Percentiles rank a stretch among this genome's conserved stretches.
These are phyloP conservation scores for Apiotrichum domesticum DNA, from an alignment of 1,284 basidiomycete genomes.

Conservation along the genomic window DNA sequence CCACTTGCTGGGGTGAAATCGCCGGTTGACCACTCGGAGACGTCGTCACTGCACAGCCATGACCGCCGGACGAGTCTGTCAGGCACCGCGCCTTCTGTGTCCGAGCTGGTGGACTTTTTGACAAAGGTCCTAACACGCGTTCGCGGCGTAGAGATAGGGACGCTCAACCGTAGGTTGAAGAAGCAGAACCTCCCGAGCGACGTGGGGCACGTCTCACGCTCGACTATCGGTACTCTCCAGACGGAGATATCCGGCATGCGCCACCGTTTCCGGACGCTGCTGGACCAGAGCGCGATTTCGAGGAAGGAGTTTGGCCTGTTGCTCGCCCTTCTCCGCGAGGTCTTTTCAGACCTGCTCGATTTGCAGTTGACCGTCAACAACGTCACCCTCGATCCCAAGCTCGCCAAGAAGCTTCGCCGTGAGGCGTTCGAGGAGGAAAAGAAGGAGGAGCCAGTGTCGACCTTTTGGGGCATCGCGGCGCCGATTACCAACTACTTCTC, in stretches of 20 bases:
- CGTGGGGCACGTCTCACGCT: slow-evolving; percentile 77
- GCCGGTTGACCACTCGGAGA: slow-evolving; percentile 18
- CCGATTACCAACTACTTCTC: slow-evolving; percentile 47
- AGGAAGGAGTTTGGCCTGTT: slow-evolving; percentile 76
- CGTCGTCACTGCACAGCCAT: slow-evolving; percentile 30
- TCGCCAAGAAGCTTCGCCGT: slow-evolving; percentile 61
- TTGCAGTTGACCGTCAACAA: slow-evolving; percentile 82
- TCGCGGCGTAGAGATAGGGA: slow-evolving; percentile 75
- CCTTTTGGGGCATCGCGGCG: slow-evolving; percentile 58
- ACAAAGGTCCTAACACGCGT: slow-evolving; percentile 63
- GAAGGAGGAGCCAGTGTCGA: slow-evolving; percentile 30
- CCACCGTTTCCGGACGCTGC: slow-evolving; percentile 60
- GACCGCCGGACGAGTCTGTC: not conserved
- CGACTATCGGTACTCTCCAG: slow-evolving; percentile 70
- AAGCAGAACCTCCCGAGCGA: slow-evolving; percentile 81
- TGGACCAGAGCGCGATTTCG: slow-evolving; percentile 60
- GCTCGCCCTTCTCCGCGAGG: slow-evolving; percentile 78
- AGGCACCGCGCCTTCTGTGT: not conserved
- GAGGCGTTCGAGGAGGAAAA: slow-evolving; percentile 53
- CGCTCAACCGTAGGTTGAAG: slow-evolving; percentile 81
- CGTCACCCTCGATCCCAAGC: slow-evolving; percentile 76
- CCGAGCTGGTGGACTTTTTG: slow-evolving; percentile 50
- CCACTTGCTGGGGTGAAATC: too few relatives aligned
- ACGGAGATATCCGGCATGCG: slow-evolving; percentile 67
- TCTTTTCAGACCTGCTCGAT: slow-evolving; percentile 75